Base-by-base conservation (phyloP, 768 basidiomycete species). In the Tylopilus sp. region DNA sequence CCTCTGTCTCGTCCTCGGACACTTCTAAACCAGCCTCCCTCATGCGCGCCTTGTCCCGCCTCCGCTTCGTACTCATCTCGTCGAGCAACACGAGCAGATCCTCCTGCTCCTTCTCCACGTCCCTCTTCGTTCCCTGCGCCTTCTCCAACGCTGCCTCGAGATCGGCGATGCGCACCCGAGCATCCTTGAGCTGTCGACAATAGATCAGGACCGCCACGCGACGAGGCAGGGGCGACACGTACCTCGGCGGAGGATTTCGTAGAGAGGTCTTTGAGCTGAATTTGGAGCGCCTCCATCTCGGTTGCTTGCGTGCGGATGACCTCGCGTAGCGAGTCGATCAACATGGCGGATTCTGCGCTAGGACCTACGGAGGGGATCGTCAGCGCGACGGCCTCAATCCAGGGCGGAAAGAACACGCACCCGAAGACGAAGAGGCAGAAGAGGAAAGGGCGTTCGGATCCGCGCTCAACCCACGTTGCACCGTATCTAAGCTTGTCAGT, bases 101-200 rank as follows among this genome's bases (percentile, higher is more conserved):
- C 66, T 98, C 96, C 62, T 98, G 95, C 68, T 99, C 96, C 71
- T 94, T 95, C 70, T 97, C 93, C 22, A 85, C 82, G 10, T 97
- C 93, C 59, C 82, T 86, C 45, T 82, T 79, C 66, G 86, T 88
- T 50, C 76, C 78, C 59, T 87, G 80, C 10, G 84, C 76, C 1
- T 71, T 72, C 38, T 71, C 68, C 9, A 92, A 67, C 49, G 83
- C 70, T 14, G 67, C 60, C 25, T 80, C 72, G 21, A 89, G 65
- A 5, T 68, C 65, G 6, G 72, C 62, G 9, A 87, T 64, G 60
- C 81, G 78, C 9, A 63, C 71, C 26, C 77, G 76, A 30, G 86
- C 68, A 8, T 73, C 67, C 10, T 74, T 64, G 38, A 78, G 50
- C 83, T 85, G 42, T 31, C 6, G 21, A 4, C 10, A 28, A n/a